These are phyloP conservation scores for Boletus eberwhitei DNA, from an alignment of 768 basidiomycete genomes.

Conservation along the genomic window DNA sequence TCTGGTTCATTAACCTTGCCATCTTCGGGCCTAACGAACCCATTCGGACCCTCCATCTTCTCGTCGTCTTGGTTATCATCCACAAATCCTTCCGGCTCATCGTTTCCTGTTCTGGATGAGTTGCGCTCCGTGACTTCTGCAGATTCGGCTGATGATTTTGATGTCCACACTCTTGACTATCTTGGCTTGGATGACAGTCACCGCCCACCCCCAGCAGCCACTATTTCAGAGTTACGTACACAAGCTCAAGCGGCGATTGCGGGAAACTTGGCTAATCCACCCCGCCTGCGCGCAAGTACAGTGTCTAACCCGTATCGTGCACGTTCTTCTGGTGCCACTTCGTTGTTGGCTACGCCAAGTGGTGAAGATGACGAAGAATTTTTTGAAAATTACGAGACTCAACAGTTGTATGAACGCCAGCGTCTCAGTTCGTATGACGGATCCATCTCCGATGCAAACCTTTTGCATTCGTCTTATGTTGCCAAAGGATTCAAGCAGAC, in stretches of 20 bases:
- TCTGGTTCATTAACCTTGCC: conserved; percentile 92
- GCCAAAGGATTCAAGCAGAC: conserved; percentile 70
- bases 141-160: conserved; percentile 82
- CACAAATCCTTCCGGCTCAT: conserved; percentile 51
- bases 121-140: conserved; percentile 75
- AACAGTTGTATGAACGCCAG: conserved; percentile 45
- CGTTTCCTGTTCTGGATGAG: conserved; percentile 72
- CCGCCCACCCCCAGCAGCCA: conserved; percentile 76
- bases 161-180: conserved; percentile 94
- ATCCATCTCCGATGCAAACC: conserved; percentile 46
- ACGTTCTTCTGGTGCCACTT: conserved; percentile 55
- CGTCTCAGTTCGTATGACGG: conserved; percentile 62
- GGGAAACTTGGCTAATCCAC: conserved; percentile 74
- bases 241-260: conserved; percentile 91
- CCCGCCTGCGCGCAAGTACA: conserved; percentile 83
- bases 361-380: conserved; percentile 75
- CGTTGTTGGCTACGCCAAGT: conserved; percentile 59
- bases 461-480: conserved; percentile 57
- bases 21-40: conserved; percentile 69
- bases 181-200: conserved; percentile 86
- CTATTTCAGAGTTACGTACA: conserved; percentile 82
- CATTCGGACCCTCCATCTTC: conserved; percentile 87
- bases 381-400: conserved; percentile 56
- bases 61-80: conserved; percentile 84
- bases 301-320: conserved; percentile 90